These are phyloP conservation scores for Yarrowia porcina DNA, from an alignment of 805 yeast genomes.

Conservation along the genomic window DNA sequence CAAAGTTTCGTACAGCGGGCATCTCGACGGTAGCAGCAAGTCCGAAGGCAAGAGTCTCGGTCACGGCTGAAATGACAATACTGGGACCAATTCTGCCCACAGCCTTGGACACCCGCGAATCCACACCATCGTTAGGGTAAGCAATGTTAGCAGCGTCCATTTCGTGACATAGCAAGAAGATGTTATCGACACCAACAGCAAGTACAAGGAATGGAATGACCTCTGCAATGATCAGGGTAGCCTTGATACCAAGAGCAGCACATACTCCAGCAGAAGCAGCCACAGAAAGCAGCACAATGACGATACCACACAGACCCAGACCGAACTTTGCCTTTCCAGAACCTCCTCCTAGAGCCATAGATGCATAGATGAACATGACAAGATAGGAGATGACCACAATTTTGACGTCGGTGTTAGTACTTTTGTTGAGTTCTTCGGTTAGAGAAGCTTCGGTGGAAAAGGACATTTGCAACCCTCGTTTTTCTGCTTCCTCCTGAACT, in stretches of 20 bases:
- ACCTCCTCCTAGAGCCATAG: conserved; percentile 70
- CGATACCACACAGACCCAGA: conserved; percentile 79
- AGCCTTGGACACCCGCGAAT: conserved; percentile 59
- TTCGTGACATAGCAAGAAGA: conserved; percentile 81
- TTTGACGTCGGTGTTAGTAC: conserved; percentile 72
- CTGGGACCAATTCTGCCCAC: conserved; percentile 82
- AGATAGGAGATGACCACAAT: conserved; percentile 73
- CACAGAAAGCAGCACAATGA: conserved; percentile 78
- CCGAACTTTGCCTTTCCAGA: conserved; percentile 57
- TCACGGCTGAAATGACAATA: conserved; percentile 67
- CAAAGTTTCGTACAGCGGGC: conserved; percentile 97
- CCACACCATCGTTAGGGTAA: conserved; percentile 48
- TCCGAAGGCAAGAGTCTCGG: conserved; percentile 76
- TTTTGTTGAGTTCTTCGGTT: conserved; percentile 76
- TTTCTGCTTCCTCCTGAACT: conserved; percentile 48
- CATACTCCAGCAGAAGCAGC: conserved; percentile 78
- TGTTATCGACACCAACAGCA: conserved; percentile 96
- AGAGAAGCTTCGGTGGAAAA: conserved; percentile 82
- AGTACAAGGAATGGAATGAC: conserved; percentile 90
- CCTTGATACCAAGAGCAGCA: conserved; percentile 70
- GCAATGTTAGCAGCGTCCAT: conserved; percentile 52
- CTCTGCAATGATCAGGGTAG: conserved; percentile 91
- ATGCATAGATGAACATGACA: conserved; percentile 83
- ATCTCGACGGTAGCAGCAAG: conserved; percentile 78
- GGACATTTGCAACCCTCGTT: conserved; percentile 56